These are phyloP conservation scores for Schwanniomyces yamadae DNA, from an alignment of 805 yeast genomes.

Conservation along the genomic window DNA sequence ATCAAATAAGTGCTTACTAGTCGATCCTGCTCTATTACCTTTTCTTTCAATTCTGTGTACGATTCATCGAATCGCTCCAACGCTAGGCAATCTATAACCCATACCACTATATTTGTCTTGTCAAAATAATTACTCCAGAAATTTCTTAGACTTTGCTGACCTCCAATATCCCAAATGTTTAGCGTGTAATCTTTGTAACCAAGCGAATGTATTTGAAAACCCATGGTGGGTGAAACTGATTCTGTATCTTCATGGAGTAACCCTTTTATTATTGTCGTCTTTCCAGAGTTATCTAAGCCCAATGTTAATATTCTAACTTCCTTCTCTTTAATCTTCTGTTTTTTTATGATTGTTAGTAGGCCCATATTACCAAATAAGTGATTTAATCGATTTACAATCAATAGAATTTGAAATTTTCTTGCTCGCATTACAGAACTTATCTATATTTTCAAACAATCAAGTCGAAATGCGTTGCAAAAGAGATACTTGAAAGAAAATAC, in stretches of 20 bases:
- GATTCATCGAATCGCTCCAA: slow-evolving; percentile 65
- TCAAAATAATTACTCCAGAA: slow-evolving; percentile 86
- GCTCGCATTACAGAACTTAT: too few species aligned
- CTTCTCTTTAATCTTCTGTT: slow-evolving; percentile 76
- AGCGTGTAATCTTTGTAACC: slow-evolving; percentile 42
- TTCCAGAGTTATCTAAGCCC: slow-evolving; percentile 91
- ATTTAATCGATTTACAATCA: too few species aligned
- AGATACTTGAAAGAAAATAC: too few species aligned
- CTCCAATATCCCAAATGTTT: slow-evolving; percentile 89
- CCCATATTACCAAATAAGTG: slow-evolving; percentile 62
- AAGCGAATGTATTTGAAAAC: slow-evolving; percentile 75
- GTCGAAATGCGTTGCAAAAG: too few species aligned
- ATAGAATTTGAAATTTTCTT: too few species aligned
- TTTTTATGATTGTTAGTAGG: slow-evolving; percentile 70
- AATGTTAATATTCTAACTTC: slow-evolving; percentile 74
- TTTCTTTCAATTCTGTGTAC: slow-evolving; percentile 57
- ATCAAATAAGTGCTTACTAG: slow-evolving; percentile 68
- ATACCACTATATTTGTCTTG: slow-evolving; percentile 66
- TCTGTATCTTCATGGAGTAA: slow-evolving; percentile 50
- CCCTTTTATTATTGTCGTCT: slow-evolving; percentile 74
- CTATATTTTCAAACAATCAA: too few species aligned
- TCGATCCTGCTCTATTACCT: slow-evolving; percentile 63
- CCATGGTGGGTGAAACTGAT: slow-evolving; percentile 83
- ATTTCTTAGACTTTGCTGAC: slow-evolving; percentile 39
- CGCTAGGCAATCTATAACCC: slow-evolving; percentile 80